Percentiles rank a stretch among this genome's conserved stretches.
Conservation (phyloP, 2,329 filamentous ascomycete genomes). For the Phaeosphaeria sp. region DNA sequence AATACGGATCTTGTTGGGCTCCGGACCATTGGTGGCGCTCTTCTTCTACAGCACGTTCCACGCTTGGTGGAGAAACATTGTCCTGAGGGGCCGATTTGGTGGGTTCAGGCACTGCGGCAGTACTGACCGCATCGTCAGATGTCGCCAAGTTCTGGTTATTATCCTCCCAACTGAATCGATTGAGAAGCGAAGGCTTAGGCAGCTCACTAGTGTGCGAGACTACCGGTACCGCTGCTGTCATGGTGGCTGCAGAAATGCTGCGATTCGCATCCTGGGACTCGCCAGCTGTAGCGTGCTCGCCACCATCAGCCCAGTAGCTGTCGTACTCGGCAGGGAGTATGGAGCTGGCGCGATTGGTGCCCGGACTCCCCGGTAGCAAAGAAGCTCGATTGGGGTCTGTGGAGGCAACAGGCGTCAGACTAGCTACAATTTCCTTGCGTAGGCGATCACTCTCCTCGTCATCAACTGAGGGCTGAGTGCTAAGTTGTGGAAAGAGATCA, state of each 20-base stretch:
- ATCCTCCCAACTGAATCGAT: slow-evolving; percentile 45
- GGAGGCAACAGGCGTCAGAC: slow-evolving; percentile 53
- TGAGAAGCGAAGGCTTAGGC: slow-evolving; percentile 25
- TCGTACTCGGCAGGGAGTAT: slow-evolving; percentile 72
- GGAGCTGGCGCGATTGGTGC: slow-evolving; percentile 62
- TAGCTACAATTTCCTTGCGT: slow-evolving; percentile 76
- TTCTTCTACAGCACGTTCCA: slow-evolving; percentile 23
- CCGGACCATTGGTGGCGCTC: slow-evolving; percentile 23
- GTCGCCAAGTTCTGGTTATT: slow-evolving; percentile 16
- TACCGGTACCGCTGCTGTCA: slow-evolving; percentile 10
- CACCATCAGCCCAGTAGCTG: slow-evolving; percentile 66
- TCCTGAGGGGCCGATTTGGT: slow-evolving; percentile 12
- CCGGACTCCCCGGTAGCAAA: slow-evolving; percentile 30
- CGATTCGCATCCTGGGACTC: slow-evolving; percentile 34
- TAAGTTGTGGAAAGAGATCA: slow-evolving; percentile 46
- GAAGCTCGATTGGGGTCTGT: slow-evolving; percentile 30
- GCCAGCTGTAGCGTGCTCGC: slow-evolving; percentile 50
- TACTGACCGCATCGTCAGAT: slow-evolving; percentile 15
- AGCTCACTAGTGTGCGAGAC: slow-evolving; percentile 19
- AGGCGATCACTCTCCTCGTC: slow-evolving; percentile 75
- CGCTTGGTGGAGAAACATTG: slow-evolving; percentile 13
- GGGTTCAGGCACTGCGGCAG: slow-evolving; percentile 15
- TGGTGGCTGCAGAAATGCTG: slow-evolving; percentile 18
- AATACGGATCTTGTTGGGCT: slow-evolving; percentile 31
- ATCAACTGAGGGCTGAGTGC: slow-evolving; percentile 60